Conservation (phyloP, 371 early-diverging fungal species). For the Mucor irregularis region DNA sequence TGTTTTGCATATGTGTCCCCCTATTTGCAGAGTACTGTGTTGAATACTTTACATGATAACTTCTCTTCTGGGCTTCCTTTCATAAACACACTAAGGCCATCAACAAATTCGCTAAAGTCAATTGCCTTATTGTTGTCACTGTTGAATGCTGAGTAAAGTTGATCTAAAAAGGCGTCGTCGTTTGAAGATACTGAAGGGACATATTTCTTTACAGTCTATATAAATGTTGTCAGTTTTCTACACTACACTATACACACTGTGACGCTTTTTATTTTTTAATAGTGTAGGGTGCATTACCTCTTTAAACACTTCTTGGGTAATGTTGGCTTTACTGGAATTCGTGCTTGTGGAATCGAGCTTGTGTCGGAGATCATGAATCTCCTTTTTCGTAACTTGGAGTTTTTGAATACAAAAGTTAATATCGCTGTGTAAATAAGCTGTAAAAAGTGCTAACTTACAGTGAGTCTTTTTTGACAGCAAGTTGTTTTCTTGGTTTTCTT, state of each 20-base stretch:
- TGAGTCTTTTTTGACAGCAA: constrained; percentile 56
- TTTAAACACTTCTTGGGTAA: constrained; percentile 77
- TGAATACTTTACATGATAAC: constrained; percentile 56
- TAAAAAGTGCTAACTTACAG: constrained; percentile 36
- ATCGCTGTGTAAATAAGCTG: background rate
- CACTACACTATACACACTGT: no score
- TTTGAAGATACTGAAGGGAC: constrained; percentile 57
- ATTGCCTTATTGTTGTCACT: constrained; percentile 64
- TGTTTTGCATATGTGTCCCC: no score
- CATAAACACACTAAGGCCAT: constrained; percentile 77
- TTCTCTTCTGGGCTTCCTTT: constrained; percentile 83
- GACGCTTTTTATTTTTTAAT: constrained; percentile 35
- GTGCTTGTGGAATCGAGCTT: constrained; percentile 60
- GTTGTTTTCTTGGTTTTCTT: constrained; percentile 34
- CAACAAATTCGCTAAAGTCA: constrained; percentile 78
- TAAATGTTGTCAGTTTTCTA: no score
- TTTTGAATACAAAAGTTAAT: background rate
- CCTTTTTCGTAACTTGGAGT: constrained; percentile 61
- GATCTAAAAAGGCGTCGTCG: constrained; percentile 76
- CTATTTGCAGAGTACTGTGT: background rate
- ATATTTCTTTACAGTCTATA: constrained; percentile 45
- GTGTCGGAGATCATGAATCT: constrained; percentile 66
- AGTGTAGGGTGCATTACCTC: constrained; percentile 53
- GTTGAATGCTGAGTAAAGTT: constrained; percentile 77
- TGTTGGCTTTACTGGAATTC: constrained; percentile 65